Conservation (phyloP, 2,329 filamentous ascomycete genomes). For the Diaporthe sp. region DNA sequence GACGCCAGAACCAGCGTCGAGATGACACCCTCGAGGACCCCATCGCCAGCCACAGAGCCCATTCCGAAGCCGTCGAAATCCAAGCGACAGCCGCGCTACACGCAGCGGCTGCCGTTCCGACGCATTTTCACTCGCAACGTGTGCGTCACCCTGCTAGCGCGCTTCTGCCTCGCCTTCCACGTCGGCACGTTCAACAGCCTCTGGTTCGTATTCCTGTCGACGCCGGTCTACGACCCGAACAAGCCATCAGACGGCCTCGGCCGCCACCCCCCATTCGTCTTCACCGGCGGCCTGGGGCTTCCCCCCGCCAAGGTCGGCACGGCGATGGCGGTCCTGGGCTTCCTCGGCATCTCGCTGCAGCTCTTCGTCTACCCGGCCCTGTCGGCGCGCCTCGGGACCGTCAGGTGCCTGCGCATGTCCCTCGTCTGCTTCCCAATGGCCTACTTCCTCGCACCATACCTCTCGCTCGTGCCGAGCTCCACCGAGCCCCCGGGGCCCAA, state of each 20-base stretch:
- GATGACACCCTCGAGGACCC: constrained; percentile 43
- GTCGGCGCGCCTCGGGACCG: constrained; percentile 76
- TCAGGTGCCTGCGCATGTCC: constrained; percentile 77
- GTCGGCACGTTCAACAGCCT: constrained; percentile 83
- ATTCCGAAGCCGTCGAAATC: constrained; percentile 28
- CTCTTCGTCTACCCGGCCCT: constrained; percentile 79
- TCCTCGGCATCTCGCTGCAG: constrained; percentile 82
- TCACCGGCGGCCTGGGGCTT: constrained; percentile 83
- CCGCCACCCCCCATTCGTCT: constrained; percentile 68
- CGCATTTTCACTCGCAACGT: constrained; percentile 71
- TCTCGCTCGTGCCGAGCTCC: constrained; percentile 75
- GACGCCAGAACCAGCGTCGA: constrained; percentile 50
- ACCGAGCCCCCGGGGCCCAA: constrained; percentile 61
- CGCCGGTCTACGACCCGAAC: constrained; percentile 69
- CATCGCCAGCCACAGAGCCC: constrained; percentile 30
- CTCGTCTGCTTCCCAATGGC: constrained; percentile 79
- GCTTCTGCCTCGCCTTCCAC: constrained; percentile 80
- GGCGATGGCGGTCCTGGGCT: constrained; percentile 82
- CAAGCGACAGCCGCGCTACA: constrained; percentile 55
- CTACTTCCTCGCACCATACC: constrained; percentile 79
- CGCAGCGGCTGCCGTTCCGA: constrained; percentile 64
- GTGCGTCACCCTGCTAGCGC: constrained; percentile 69
- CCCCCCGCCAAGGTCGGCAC: constrained; percentile 79
- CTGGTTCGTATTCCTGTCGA: constrained; percentile 83
- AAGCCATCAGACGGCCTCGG: constrained; percentile 49